Evolutionary conservation across 495 filamentous ascomycete species (phyloP), one percentile per base, ranked within the genome.

Genomic region (Hyaloscypha hepaticicola): DNA sequence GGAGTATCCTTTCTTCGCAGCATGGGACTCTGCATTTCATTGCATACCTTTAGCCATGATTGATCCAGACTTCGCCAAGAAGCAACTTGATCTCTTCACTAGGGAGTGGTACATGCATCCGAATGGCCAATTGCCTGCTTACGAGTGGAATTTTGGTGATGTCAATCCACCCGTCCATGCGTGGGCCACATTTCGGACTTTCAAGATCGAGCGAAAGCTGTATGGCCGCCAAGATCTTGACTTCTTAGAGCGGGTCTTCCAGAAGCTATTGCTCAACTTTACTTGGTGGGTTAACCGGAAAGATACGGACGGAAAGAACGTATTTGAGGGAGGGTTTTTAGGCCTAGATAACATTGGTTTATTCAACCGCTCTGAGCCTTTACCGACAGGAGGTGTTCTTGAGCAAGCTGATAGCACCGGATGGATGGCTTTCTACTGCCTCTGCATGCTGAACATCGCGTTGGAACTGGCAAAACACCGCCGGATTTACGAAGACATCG

Each of bases 41-140:
- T 95, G 91, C 72, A 96, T 98, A 68, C 92, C 93, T 2, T 77
- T 98, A 64, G 90, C 94, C 9, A 96, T 97, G 93, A 92, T 97
- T 59, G 94, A 97, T 67, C 94, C 94, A 0, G 94, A 97, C 29
- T 97, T 96, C 67, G 93, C 94, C 21, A 98, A 98, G 84, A 96
- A 96, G 79, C 94, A 98, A 74, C 84, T 98, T 24, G 94, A 98
- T 74, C 78, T 98, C 19, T 89, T 98, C 69, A 98, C 94, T 11
- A 83, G 94, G 64, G 94, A 97, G 78, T 97, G 94, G 94, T 98
- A 98, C 80, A 97, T 96, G 89, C 94, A 98, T 79, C 94, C 94
- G 21, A 98, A 98, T 70, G 94, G 94, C 51, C 94, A 98, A 76
- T 79, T 97, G 55, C 89, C 91, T 27, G 79, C 77, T 7, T 97